Percentiles rank a stretch among this genome's conserved stretches.
These are phyloP conservation scores for Aspergillus nomiae DNA, from an alignment of 2,329 filamentous ascomycete genomes.

Conservation along the genomic window DNA sequence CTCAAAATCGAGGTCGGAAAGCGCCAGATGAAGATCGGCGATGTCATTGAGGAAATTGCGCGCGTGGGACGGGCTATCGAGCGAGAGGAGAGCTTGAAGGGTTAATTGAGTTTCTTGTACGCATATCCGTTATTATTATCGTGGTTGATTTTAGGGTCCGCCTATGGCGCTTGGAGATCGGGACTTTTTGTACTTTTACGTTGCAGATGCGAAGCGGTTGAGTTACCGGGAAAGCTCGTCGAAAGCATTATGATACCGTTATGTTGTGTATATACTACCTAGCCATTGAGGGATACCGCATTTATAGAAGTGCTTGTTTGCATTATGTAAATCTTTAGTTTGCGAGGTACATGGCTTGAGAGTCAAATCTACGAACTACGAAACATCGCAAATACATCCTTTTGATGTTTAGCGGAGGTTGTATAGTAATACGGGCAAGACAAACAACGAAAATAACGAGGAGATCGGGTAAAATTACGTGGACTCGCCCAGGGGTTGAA, in stretches of 20 bases:
- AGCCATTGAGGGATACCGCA: constrained; percentile 7
- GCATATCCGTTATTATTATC: constrained; percentile 15
- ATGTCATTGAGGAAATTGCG: constrained; percentile 85
- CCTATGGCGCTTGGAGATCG: constrained; percentile 6
- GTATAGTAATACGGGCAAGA: background rate
- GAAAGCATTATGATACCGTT: constrained; percentile 14
- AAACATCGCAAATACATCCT: background rate
- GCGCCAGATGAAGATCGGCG: constrained; percentile 77
- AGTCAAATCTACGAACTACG: background rate
- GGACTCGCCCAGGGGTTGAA: constrained; percentile 13
- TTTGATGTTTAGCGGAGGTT: background rate
- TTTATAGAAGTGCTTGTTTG: background rate
- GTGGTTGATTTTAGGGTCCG: constrained; percentile 3
- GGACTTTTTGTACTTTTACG: constrained; percentile 6
- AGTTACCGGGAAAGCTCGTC: background rate
- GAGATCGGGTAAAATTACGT: background rate
- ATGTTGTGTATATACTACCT: constrained; percentile 16
- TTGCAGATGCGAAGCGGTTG: constrained; percentile 2
- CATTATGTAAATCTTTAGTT: background rate
- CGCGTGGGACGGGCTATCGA: constrained; percentile 81
- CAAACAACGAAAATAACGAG: background rate
- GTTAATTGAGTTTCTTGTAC: constrained; percentile 32
- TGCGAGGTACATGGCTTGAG: background rate
- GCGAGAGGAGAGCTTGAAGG: constrained; percentile 76
- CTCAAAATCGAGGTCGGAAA: constrained; percentile 79